Conservation (phyloP, 2,329 filamentous ascomycete genomes). For the Chalaropsis thielavioides region DNA sequence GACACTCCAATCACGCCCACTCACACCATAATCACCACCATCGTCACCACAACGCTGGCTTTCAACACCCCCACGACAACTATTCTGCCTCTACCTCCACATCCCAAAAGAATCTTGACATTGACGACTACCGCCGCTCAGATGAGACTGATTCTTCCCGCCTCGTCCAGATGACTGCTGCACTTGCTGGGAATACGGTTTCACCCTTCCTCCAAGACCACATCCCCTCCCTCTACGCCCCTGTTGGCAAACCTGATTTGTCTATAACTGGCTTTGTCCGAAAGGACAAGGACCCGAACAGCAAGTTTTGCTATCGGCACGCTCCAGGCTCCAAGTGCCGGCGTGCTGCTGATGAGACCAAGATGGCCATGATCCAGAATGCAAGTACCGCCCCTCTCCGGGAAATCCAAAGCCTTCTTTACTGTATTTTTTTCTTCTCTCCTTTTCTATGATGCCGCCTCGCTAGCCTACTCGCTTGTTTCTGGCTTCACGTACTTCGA, state of each 20-base stretch:
- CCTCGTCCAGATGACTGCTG: conserved; percentile 44
- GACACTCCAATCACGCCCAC: neutral
- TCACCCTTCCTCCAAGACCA: conserved; percentile 82
- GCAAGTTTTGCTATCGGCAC: conserved; percentile 91
- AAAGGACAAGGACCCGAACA: conserved; percentile 48
- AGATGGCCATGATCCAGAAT: conserved; percentile 88
- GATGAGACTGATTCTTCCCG: conserved; percentile 23
- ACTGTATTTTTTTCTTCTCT: too few relatives aligned
- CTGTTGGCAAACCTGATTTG: conserved; percentile 45
- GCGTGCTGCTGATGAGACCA: conserved; percentile 81
- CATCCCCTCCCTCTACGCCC: conserved; percentile 78
- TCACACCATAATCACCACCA: neutral
- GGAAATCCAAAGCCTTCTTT: neutral
- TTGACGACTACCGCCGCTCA: conserved; percentile 10
- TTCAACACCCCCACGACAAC: neutral
- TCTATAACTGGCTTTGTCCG: conserved; percentile 17
- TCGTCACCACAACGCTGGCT: neutral
- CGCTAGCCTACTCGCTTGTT: neutral
- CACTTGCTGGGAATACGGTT: conserved; percentile 62
- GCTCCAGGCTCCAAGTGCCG: conserved; percentile 87
- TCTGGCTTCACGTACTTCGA: neutral
- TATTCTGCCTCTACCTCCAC: neutral
- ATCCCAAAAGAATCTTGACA: conserved; percentile 4
- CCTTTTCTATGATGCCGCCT: neutral
- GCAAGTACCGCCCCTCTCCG: conserved; percentile 39